Conservation (phyloP, 139 green algal species). For the Mesotaenium endlicherianum region DNA sequence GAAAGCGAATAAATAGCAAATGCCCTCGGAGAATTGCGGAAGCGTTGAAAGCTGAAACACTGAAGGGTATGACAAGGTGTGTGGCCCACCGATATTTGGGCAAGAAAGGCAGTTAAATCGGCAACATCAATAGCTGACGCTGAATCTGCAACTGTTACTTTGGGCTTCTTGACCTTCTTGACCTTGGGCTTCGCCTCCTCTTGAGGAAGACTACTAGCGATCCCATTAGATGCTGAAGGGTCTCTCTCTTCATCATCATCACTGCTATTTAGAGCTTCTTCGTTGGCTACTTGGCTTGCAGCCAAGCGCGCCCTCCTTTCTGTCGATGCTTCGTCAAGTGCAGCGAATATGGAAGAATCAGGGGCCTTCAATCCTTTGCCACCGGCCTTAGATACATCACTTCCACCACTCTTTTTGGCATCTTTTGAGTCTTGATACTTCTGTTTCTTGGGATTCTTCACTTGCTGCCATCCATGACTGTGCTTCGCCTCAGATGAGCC, state of each 20-base stretch:
- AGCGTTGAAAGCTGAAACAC: neutral
- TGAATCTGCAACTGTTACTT: constrained; percentile 37
- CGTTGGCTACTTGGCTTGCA: neutral
- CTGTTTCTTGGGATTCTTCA: constrained; percentile 40
- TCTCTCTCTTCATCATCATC: constrained; percentile 19
- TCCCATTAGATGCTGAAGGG: constrained; percentile 1
- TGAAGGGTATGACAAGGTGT: neutral
- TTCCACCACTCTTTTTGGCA: constrained; percentile 6
- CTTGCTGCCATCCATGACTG: constrained; percentile 35
- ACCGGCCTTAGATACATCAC: neutral
- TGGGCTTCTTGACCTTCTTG: constrained; percentile 44
- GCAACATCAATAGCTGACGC: constrained; percentile 20
- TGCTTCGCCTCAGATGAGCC: too few species aligned
- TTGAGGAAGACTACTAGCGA: neutral
- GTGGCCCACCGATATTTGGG: constrained; percentile 5
- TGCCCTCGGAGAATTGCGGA: neutral
- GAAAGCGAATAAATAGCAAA: neutral
- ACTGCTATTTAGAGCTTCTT: neutral
- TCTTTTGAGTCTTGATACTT: constrained; percentile 8
- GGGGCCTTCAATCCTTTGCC: neutral
- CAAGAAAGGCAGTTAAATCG: constrained; percentile 23
- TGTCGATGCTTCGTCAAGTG: constrained; percentile 1
- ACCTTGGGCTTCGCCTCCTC: neutral
- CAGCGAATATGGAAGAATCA: constrained; percentile 5
- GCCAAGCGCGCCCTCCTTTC: constrained; percentile 17